These are phyloP conservation scores for Cutaneotrichosporon cutaneum DNA, from an alignment of 1,284 basidiomycete species.

Conservation along the genomic window DNA sequence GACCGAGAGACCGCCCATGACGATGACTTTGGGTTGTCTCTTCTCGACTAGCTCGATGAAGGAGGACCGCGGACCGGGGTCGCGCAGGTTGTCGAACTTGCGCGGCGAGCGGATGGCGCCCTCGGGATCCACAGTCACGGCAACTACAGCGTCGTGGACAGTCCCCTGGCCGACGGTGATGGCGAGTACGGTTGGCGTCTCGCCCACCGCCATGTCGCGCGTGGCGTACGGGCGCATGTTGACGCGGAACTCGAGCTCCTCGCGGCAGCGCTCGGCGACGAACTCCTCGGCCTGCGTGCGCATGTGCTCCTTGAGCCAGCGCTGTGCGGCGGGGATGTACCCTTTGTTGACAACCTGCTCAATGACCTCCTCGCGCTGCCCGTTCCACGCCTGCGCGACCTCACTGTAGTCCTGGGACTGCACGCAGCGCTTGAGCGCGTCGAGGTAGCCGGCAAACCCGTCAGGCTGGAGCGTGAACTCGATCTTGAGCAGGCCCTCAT, in stretches of 20 bases:
- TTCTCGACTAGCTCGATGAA: slow-evolving; percentile 79
- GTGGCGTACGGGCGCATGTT: slow-evolving; percentile 67
- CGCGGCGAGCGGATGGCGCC: slow-evolving; percentile 85
- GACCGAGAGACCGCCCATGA: slow-evolving; percentile 82
- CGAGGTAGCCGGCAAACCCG: slow-evolving; percentile 60
- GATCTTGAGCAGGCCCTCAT: slow-evolving; percentile 79
- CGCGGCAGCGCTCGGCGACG: slow-evolving; percentile 66
- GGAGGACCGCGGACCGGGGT: slow-evolving; percentile 60
- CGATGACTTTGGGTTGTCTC: slow-evolving; percentile 82
- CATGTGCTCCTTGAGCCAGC: slow-evolving; percentile 87
- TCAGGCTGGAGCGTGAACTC: slow-evolving; percentile 65
- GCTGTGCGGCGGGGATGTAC: slow-evolving; percentile 70
- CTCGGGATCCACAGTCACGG: slow-evolving; percentile 81
- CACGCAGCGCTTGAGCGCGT: slow-evolving; percentile 75
- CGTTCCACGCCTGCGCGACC: slow-evolving; percentile 88
- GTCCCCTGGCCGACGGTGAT: slow-evolving; percentile 95
- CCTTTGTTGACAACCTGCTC: slow-evolving; percentile 74
- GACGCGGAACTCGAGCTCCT: slow-evolving; percentile 63
- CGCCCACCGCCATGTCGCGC: slow-evolving; percentile 64
- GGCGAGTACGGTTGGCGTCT: slow-evolving; percentile 81
- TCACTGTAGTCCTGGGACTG: slow-evolving; percentile 82
- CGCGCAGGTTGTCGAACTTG: slow-evolving; percentile 82
- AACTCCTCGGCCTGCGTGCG: slow-evolving; percentile 87
- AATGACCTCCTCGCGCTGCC: slow-evolving; percentile 74
- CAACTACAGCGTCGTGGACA: slow-evolving; percentile 81